Evolutionary conservation across 495 filamentous ascomycete genomes (phyloP).

Genomic region (Annulohypoxylon nitens): DNA sequence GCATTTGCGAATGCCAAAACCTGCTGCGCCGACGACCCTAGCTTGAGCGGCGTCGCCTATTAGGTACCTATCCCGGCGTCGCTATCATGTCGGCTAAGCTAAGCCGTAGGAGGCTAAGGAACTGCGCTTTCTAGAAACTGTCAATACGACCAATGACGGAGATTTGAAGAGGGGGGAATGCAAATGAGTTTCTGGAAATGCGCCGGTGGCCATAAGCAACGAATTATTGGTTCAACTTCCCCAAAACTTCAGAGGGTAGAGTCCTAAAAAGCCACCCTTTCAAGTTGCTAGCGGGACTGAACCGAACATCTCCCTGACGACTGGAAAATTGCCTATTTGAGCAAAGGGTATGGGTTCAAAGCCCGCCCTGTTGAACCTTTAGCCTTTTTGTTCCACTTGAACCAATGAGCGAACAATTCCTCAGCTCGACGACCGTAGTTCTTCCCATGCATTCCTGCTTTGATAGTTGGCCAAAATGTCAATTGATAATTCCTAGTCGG

Average conservation of each 20-base stretch:
- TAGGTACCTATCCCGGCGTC: conserved; percentile 19
- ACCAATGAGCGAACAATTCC: not conserved
- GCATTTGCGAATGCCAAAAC: conserved; percentile 10
- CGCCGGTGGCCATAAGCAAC: too few relatives aligned
- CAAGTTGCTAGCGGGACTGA: too few relatives aligned
- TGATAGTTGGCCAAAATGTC: not conserved
- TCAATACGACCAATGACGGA: not conserved
- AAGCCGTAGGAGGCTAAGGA: not conserved
- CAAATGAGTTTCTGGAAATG: too few relatives aligned
- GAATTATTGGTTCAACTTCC: too few relatives aligned
- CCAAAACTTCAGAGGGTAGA: too few relatives aligned
- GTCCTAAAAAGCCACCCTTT: too few relatives aligned
- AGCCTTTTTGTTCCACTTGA: too few relatives aligned
- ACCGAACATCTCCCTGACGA: too few relatives aligned
- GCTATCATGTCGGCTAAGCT: conserved; percentile 6
- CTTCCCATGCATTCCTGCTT: not conserved
- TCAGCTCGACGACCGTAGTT: not conserved
- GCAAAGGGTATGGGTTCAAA: too few relatives aligned
- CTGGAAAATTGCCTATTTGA: too few relatives aligned
- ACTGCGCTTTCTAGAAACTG: not conserved
- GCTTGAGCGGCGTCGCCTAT: conserved; percentile 33
- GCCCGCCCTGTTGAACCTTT: too few relatives aligned
- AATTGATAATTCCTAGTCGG: not conserved
- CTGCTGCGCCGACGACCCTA: conserved; percentile 33
- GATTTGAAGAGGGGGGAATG: not conserved